Conservation (phyloP, 257 asterid species). For the Salvia splendens region DNA sequence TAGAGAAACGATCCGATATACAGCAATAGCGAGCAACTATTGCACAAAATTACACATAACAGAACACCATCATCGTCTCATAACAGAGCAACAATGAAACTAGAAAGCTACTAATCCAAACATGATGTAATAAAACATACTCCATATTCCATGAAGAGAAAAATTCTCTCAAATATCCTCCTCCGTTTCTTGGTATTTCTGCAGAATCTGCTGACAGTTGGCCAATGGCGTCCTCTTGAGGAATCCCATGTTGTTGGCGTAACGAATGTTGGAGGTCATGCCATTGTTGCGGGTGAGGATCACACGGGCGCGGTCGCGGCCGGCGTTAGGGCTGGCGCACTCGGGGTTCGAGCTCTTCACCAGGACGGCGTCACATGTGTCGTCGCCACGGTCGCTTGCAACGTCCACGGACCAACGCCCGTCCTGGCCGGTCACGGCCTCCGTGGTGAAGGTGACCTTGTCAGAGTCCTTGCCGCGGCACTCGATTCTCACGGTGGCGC, state of each 20-base stretch:
- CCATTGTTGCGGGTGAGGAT: conserved; percentile 60
- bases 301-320: conserved; percentile 55
- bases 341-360: conserved; percentile 44
- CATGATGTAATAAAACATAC: neutral
- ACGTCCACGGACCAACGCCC: conserved; percentile 41
- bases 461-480: conserved; percentile 40
- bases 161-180: conserved; percentile 8
- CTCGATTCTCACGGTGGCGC: conserved; percentile 42
- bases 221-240: conserved; percentile 33
- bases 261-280: conserved; percentile 41
- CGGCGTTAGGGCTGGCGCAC: conserved; percentile 41
- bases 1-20: too few relatives aligned
- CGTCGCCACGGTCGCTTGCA: conserved; percentile 41
- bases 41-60: conserved; percentile 8
- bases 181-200: conserved; percentile 45
- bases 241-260: conserved; percentile 56
- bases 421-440: conserved; percentile 34
- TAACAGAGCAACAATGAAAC: conserved; percentile 8
- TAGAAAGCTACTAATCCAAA: conserved; percentile 9
- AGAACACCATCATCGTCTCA: conserved; percentile 15
- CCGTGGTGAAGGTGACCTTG: conserved; percentile 29
- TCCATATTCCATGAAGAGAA: neutral
- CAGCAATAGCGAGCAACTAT: too few relatives aligned
- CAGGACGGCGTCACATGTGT: conserved; percentile 40
- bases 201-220: conserved; percentile 45